Evolutionary conservation across 2,329 filamentous ascomycete genomes (phyloP), one percentile per base, ranked within the genome.

Genomic region (Colletotrichum horii): DNA sequence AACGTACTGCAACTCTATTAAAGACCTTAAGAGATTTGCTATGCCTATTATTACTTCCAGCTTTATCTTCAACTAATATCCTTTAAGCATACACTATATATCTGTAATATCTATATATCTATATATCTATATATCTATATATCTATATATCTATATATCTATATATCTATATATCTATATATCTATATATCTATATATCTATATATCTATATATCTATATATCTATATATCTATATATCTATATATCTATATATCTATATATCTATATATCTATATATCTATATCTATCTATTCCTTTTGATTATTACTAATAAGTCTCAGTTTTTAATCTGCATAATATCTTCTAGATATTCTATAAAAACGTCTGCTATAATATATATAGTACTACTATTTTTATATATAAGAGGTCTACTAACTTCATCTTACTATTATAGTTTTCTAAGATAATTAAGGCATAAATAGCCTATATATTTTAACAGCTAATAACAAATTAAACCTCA

Each of bases 291-390:
- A 14, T n/a, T 8, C n/a, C 6, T 26, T 14, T 26, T 69, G 26
- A 4, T n/a, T 6, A 1, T 24, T 32, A 61, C 24, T 69, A 16
- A 70, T 24, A 3, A 26, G 8, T 32, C 16, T 2, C n/a, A 75
- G 67, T 66, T 26, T 75, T 75, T 14, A 26, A 75, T 68, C 68
- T 26, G 8, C 19, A 11, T 2, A 26, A 75, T 7, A 36, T 75
- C 38, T 75, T 75, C 22, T 7, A 68, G 11, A 26, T 66, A 22
- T 70, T 75, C 28, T 75, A 75, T n/a, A 60, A 60, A 7, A 28
- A 67, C 12, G 19, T 66, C 14, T 66, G 28, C 52, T 9, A 66
- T 15, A 71, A 65, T 9, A 22, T 71, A 11, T 71, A 15, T 7
- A 15, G 56, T 14, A 28, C 30, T 15, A 16, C 32, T 6, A 30